These are phyloP conservation scores for Neurospora sp. DNA, from an alignment of 2,329 filamentous ascomycete genomes.

Conservation along the genomic window DNA sequence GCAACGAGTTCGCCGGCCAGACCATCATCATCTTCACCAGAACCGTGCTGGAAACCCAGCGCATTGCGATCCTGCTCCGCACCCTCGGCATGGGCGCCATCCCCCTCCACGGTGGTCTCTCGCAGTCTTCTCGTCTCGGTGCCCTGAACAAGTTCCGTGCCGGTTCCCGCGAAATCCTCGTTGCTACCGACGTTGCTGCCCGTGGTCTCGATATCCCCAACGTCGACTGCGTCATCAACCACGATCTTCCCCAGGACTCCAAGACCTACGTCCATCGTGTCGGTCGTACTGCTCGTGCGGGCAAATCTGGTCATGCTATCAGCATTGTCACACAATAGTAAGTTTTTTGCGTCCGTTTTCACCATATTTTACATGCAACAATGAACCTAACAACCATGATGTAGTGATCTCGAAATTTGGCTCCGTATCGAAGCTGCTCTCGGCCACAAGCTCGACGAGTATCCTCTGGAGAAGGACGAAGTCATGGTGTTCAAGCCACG, in stretches of 20 bases:
- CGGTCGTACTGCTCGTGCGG: slow-evolving; percentile 77
- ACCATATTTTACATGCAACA: too few relatives aligned
- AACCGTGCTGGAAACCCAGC: slow-evolving; percentile 84
- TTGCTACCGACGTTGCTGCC: slow-evolving; percentile 89
- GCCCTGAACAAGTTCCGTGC: slow-evolving; percentile 85
- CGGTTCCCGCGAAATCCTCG: slow-evolving; percentile 71
- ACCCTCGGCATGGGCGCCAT: slow-evolving; percentile 83
- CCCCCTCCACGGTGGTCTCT: slow-evolving; percentile 85
- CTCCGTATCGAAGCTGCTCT: slow-evolving; percentile 76
- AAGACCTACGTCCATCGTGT: slow-evolving; percentile 91
- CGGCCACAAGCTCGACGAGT: slow-evolving; percentile 44
- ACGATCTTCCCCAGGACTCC: slow-evolving; percentile 71
- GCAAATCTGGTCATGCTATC: slow-evolving; percentile 73
- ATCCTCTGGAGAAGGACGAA: slow-evolving; percentile 65
- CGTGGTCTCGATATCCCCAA: slow-evolving; percentile 86
- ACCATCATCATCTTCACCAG: slow-evolving; percentile 83
- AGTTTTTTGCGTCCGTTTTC: not conserved
- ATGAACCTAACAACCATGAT: slow-evolving; percentile 7
- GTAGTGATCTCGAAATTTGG: slow-evolving; percentile 40
- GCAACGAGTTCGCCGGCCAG: slow-evolving; percentile 81
- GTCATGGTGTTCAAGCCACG: slow-evolving; percentile 71
- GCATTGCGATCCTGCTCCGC: slow-evolving; percentile 72
- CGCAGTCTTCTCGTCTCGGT: slow-evolving; percentile 75
- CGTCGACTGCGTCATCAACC: slow-evolving; percentile 82
- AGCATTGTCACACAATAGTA: slow-evolving; percentile 73